These are phyloP conservation scores for Colletotrichum sidae DNA, from an alignment of 2,329 filamentous ascomycete species.

Conservation along the genomic window DNA sequence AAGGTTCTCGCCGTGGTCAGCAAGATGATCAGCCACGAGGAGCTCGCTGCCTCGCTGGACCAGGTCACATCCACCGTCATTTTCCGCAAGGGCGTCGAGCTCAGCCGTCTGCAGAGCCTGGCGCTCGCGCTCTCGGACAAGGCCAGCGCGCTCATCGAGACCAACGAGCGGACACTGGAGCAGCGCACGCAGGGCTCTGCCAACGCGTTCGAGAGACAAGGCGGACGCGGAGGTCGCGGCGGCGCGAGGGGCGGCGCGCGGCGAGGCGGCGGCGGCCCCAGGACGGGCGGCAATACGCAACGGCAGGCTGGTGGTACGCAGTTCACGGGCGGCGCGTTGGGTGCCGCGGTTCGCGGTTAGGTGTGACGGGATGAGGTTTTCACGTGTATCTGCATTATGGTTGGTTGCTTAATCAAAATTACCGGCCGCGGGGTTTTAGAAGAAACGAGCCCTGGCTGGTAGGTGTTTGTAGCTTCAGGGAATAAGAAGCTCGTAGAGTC, in stretches of 20 bases:
- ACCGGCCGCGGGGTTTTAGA: slow-evolving; percentile 37
- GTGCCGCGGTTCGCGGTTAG: slow-evolving; percentile 73
- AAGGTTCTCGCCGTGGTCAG: slow-evolving; percentile 96
- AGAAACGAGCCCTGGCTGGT: slow-evolving; percentile 34
- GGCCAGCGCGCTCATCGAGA: slow-evolving; percentile 94
- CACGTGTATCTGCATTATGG: slow-evolving; percentile 40
- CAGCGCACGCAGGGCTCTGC: slow-evolving; percentile 95
- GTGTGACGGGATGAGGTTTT: slow-evolving; percentile 28
- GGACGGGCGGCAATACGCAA: slow-evolving; percentile 68
- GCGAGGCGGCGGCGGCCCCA: slow-evolving; percentile 70
- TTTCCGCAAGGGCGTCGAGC: slow-evolving; percentile 99
- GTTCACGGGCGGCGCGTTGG: slow-evolving; percentile 85
- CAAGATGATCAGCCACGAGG: slow-evolving; percentile 99
- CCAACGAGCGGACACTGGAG: slow-evolving; percentile 96
- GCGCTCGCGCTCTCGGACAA: slow-evolving; percentile 96
- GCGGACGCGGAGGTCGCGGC: slow-evolving; percentile 78
- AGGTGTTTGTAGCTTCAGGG: slow-evolving; percentile 39
- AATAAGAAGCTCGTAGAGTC: slow-evolving; percentile 40
- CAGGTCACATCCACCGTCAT: slow-evolving; percentile 98
- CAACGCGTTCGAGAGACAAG: slow-evolving; percentile 94
- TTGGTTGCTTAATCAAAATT: slow-evolving; percentile 39
- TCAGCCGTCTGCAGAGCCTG: slow-evolving; percentile 94
- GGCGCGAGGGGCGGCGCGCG: slow-evolving; percentile 73
- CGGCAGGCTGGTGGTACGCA: slow-evolving; percentile 79
- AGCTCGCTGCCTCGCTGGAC: slow-evolving; percentile 94